Evolutionary conservation across 1,284 basidiomycete genomes (phyloP), one percentile per base, ranked within the genome.

Genomic region (Trichosporon inkin): DNA sequence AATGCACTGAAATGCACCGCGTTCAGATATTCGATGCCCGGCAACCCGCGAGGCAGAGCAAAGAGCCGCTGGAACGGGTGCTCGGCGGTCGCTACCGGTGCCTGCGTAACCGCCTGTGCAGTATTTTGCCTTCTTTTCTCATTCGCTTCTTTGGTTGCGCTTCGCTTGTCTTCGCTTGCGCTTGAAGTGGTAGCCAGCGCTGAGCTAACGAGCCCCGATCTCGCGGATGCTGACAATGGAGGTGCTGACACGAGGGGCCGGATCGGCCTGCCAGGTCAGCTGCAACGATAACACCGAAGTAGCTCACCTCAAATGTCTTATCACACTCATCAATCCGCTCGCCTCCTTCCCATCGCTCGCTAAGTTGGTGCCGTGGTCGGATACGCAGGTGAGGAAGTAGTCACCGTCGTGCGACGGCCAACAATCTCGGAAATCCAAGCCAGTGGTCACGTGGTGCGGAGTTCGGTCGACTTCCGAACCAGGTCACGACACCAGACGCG

Each of bases 231-330:
- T 28, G 11, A 11, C 19, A 10, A n/a, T 13, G 44, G n/a, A n/a
- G n/a, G 14, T 32, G 19, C 1, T 13, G 44, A 49, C 44, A 32
- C 44, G 28, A 49, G 44, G 13, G 44, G 44, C 44, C 44, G 44
- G 44, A 49, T n/a, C 6, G 44, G 44, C 44, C 44, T 49, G 44
- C 1, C 3, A 32, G 3, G 44, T 49, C 44, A 49, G 44, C 44
- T n/a, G 10, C 6, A 16, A 8, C n/a, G 10, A 22, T 22, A 7
- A 4, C 8, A 22, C 3, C 8, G 19, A 22, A 3, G 20, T 4
- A 53, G 51, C 51, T 53, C 11, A 53, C 51, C 51, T 53, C 51
- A 35, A 2, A 53, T 53, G 51, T 37, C 51, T 35, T 16, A 53
- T 53, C 51, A 19, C 34, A 8, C 51, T 53, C 51, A 53, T 53